Evolutionary conservation across 352 stramenopile species (phyloP).

Genomic region (Pythium folliculosum): DNA sequence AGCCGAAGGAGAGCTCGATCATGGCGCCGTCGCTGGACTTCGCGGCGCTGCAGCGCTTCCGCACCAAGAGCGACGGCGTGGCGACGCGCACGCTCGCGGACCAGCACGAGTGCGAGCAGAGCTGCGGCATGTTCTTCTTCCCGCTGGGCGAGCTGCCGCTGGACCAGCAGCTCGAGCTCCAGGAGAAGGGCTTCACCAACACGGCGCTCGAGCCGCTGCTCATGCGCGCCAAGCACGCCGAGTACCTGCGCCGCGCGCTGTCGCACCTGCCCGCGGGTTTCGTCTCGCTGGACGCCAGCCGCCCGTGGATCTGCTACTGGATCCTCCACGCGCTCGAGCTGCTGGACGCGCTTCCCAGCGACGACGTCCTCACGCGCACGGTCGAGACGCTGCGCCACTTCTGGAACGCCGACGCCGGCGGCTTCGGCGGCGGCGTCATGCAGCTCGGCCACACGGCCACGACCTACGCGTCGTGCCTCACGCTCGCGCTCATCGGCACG

Average conservation of each 20-base stretch:
- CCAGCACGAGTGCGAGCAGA: constrained; percentile 89
- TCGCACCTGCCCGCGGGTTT: constrained; percentile 78
- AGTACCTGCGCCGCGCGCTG: constrained; percentile 77
- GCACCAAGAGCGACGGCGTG: constrained; percentile 55
- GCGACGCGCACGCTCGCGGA: constrained; percentile 57
- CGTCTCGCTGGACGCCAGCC: constrained; percentile 92
- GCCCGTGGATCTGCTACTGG: constrained; percentile 98
- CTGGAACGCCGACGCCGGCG: constrained; percentile 70
- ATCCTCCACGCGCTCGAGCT: constrained; percentile 95
- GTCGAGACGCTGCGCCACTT: constrained; percentile 68
- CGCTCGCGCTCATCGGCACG: constrained; percentile 92
- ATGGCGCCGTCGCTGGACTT: constrained; percentile 19
- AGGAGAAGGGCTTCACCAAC: constrained; percentile 83
- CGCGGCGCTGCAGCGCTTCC: constrained; percentile 43
- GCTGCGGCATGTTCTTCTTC: constrained; percentile 92
- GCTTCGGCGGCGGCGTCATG: constrained; percentile 94
- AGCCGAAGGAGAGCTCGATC: no score
- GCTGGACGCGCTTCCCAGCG: constrained; percentile 72
- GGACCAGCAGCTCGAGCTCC: constrained; percentile 84
- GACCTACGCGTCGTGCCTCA: constrained; percentile 95
- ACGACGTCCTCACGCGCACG: constrained; percentile 38
- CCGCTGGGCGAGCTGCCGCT: constrained; percentile 73
- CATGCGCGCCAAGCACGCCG: constrained; percentile 84
- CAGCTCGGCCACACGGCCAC: constrained; percentile 88
- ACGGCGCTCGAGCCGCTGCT: constrained; percentile 62